phyloP scores from a whole-genome alignment of 2,329 filamentous ascomycete genomes.

The Penicillium sp. region DNA sequence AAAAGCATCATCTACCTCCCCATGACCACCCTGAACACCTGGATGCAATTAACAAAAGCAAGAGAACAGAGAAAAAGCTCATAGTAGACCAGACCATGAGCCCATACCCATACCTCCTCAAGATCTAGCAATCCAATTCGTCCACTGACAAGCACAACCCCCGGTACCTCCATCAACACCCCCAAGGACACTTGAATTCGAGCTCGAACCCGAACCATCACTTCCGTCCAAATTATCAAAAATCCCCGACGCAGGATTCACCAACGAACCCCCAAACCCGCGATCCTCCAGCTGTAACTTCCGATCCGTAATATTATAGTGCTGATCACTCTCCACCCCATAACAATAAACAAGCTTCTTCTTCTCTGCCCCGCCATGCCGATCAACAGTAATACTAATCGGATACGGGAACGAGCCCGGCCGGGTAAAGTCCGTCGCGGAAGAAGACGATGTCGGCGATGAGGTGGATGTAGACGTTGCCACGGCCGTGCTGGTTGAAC shows the following conservation, averaged over 20 bases:
- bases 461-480: conserved; percentile 20
- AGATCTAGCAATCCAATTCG: conserved; percentile 48
- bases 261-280: conserved; percentile 51
- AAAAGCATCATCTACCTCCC: too few species aligned
- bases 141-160: conserved; percentile 62
- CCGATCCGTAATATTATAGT: conserved; percentile 48
- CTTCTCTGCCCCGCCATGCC: conserved; percentile 57
- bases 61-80: not conserved
- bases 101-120: not conserved
- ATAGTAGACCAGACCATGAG: not conserved
- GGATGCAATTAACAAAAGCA: not conserved
- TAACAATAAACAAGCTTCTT: conserved; percentile 65
- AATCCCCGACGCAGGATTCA: conserved; percentile 54
- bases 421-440: conserved; percentile 49
- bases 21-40: too few species aligned
- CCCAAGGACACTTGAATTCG: conserved; percentile 28
- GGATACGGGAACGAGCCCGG: conserved; percentile 64
- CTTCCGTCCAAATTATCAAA: conserved; percentile 30
- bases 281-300: conserved; percentile 57
- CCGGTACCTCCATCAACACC: conserved; percentile 62
- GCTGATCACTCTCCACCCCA: conserved; percentile 51
- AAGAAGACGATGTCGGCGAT: conserved; percentile 26
- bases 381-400: conserved; percentile 60
- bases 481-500: conserved; percentile 12
- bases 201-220: conserved; percentile 8